Conservation (phyloP, 805 yeast species). For the Starmera amethionina region DNA sequence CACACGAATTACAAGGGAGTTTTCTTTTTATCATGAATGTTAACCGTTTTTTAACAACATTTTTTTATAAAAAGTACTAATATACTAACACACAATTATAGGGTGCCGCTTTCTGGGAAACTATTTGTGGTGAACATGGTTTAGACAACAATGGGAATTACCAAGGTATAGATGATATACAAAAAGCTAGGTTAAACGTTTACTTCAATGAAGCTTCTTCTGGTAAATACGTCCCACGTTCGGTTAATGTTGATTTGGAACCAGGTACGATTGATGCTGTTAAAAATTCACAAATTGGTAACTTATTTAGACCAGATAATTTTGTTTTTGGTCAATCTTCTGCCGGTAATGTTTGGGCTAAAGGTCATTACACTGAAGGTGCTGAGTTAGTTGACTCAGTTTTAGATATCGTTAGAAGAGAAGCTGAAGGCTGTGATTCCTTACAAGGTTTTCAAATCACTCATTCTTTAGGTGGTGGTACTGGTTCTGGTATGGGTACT, state of each 20-base stretch:
- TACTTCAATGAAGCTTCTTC: constrained; percentile 92
- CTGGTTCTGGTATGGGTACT: constrained; percentile 98
- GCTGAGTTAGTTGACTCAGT: constrained; percentile 91
- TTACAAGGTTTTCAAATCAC: constrained; percentile 95
- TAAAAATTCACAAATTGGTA: constrained; percentile 83
- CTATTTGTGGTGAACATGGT: constrained; percentile 84
- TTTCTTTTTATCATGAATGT: no score
- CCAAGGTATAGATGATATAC: constrained; percentile 47
- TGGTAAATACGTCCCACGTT: constrained; percentile 97
- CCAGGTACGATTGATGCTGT: constrained; percentile 98
- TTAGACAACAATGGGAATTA: constrained; percentile 67
- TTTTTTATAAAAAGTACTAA: constrained; percentile 1
- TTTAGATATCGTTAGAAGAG: constrained; percentile 90
- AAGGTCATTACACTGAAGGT: constrained; percentile 98
- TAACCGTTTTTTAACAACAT: not conserved
- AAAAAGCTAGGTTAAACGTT: constrained; percentile 88
- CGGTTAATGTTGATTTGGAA: constrained; percentile 93
- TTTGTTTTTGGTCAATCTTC: constrained; percentile 96
- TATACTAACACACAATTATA: constrained; percentile 9
- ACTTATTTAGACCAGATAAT: constrained; percentile 96
- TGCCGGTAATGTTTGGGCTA: constrained; percentile 97
- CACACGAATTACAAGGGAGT: no score
- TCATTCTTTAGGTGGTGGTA: constrained; percentile 98
- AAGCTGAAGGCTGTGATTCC: constrained; percentile 95
- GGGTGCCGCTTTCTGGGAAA: constrained; percentile 94